Percentiles rank a stretch among this genome's conserved stretches.
These are phyloP conservation scores for Verticillium zaregamsianum DNA, from an alignment of 2,329 filamentous ascomycete species.

Conservation along the genomic window DNA sequence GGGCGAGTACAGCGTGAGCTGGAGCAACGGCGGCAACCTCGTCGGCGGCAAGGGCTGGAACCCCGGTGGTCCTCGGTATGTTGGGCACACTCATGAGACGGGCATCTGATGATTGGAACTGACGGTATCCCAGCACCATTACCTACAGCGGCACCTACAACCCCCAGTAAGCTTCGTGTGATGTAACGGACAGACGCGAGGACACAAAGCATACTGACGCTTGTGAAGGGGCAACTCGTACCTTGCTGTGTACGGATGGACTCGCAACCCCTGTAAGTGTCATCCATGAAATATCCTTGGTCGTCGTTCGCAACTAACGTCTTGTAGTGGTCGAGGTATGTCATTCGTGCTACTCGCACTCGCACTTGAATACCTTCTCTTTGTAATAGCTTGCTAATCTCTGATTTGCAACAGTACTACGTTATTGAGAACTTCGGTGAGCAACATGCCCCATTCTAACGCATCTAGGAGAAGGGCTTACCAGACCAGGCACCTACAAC, in stretches of 20 bases:
- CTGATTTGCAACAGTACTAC: not conserved
- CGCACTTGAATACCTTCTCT: not conserved
- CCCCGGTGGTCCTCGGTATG: constrained; percentile 44
- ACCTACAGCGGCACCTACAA: constrained; percentile 26
- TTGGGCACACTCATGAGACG: constrained; percentile 10
- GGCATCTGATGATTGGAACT: not conserved
- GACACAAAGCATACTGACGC: constrained; percentile 21
- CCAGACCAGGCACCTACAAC: constrained; percentile 6
- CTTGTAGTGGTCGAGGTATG: constrained; percentile 3
- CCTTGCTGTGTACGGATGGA: constrained; percentile 35
- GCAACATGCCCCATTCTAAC: not conserved
- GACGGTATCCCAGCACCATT: constrained; percentile 18
- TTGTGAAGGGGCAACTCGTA: constrained; percentile 30
- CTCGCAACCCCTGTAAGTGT: constrained; percentile 18
- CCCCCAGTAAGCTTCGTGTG: constrained; percentile 17
- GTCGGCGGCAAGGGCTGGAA: constrained; percentile 57
- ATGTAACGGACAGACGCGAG: not conserved
- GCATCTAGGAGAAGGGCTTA: not conserved
- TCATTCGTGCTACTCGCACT: too few relatives aligned
- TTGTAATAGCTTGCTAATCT: fast-evolving
- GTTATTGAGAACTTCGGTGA: constrained; percentile 9
- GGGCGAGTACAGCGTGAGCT: constrained; percentile 40
- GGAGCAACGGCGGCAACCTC: constrained; percentile 45
- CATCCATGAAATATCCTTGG: not conserved
- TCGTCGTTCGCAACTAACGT: constrained; percentile 29